Evolutionary conservation across 495 filamentous ascomycete genomes (phyloP).

Genomic region (Darksidea phi): DNA sequence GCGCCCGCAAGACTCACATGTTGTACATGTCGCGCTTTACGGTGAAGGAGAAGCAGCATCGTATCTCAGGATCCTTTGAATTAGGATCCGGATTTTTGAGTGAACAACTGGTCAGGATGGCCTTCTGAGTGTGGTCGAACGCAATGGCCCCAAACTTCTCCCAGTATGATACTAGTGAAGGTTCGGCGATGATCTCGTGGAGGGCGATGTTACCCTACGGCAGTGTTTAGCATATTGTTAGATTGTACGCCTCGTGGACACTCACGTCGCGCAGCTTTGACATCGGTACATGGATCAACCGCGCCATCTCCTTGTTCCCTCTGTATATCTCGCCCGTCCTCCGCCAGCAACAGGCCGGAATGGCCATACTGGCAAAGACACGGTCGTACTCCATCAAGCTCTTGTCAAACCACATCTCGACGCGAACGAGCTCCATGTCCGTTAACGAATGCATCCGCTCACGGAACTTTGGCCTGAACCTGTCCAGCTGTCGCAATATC

Average conservation of each 20-base stretch:
- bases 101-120: conserved; percentile 90
- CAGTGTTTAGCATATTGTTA: neutral
- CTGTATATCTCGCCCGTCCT: conserved; percentile 96
- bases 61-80: conserved; percentile 69
- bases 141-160: conserved; percentile 99
- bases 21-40: conserved; percentile 92
- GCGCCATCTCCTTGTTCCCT: conserved; percentile 98
- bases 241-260: conserved; percentile 12
- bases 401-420: conserved; percentile 98
- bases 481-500: conserved; percentile 85
- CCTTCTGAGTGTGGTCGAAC: conserved; percentile 94
- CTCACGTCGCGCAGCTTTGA: conserved; percentile 87
- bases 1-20: conserved; percentile 67
- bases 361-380: conserved; percentile 98
- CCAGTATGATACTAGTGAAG: conserved; percentile 95
- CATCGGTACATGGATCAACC: conserved; percentile 89
- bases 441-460: conserved; percentile 89
- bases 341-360: conserved; percentile 96
- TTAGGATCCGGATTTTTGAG: conserved; percentile 80
- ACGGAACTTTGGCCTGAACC: conserved; percentile 91
- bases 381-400: conserved; percentile 96
- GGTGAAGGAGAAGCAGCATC: conserved; percentile 96
- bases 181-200: conserved; percentile 93
- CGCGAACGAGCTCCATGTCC: conserved; percentile 86
- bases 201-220: conserved; percentile 85